A percentile compares a stretch with the other conserved stretches of the same genome.
Conservation (phyloP, 1,284 basidiomycete genomes). For the Fomitopsis schrenkii region DNA sequence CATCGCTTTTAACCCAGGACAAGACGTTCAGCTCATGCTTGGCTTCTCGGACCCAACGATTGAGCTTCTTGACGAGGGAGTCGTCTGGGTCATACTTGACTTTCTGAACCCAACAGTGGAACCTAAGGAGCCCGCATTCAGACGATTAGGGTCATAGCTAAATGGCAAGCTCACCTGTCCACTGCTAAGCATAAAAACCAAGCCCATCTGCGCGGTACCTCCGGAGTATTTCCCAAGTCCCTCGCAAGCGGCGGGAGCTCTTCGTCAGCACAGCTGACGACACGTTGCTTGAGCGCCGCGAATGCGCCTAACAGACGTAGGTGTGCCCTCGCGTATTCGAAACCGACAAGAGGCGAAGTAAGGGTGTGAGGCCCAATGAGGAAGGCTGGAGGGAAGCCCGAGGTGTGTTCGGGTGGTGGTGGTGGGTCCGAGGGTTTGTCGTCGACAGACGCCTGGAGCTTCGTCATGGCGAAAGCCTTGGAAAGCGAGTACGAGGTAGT, state of each 20-base stretch:
- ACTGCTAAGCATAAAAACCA: constrained; percentile 11
- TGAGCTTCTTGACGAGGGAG: constrained; percentile 14
- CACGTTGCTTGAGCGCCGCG: constrained; percentile 6
- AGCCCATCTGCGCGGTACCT: constrained; percentile 3
- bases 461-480: background rate
- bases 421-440: background rate
- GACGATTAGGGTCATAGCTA: no score
- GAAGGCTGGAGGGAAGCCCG: background rate
- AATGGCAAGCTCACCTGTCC: constrained; percentile 6
- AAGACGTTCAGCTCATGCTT: constrained; percentile 13
- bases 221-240: background rate
- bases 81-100: background rate
- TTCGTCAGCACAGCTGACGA: constrained; percentile 2
- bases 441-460: background rate
- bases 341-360: constrained; percentile 8
- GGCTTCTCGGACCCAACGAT: constrained; percentile 26
- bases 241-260: background rate
- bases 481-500: no score
- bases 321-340: constrained; percentile 15
- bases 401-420: no score
- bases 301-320: constrained; percentile 15
- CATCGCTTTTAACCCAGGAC: constrained; percentile 20
- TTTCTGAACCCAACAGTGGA: constrained; percentile 28
- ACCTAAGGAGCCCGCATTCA: constrained; percentile 15
- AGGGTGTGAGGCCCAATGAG: constrained; percentile 6